Base-by-base conservation (phyloP, 805 yeast genomes). In the Kluyveromyces starmeri region DNA sequence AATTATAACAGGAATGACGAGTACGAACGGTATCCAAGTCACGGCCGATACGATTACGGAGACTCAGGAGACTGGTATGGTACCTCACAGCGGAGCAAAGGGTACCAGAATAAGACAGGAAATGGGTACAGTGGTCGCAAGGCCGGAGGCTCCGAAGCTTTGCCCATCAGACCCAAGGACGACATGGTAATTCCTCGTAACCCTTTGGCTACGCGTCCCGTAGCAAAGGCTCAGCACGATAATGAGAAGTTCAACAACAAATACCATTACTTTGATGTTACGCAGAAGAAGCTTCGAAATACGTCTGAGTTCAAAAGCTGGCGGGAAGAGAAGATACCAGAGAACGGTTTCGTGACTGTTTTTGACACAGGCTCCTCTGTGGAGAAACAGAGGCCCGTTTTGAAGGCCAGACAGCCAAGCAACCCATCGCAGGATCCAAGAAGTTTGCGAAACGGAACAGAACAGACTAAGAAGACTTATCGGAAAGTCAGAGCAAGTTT, bases 181-280 rank as follows among this genome's bases (percentile, higher is more conserved):
- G n/a, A n/a, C n/a, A 20, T 7, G 6, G 19, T 10, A 7, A 26
- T 26, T 14, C 28, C 19, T 16, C 17, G 19, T 13, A 16, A 26
- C n/a, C 28, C 28, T 7, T 16, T 9, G 14, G 17, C 19, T 14
- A 26, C 28, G 28, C 28, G 28, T 26, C 28, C 28, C 5, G 17
- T 16, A 9, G 28, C 18, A 5, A n/a, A n/a, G 5, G 28, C 28
- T 10, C 9, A 16, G 18, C 55, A 53, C 39, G 38, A 43, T 24
- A 38, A 41, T 22, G 51, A 47, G 19, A 33, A 32, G 12, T 45
- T 48, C 29, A 48, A 27, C 14, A 32, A 45, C 4, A 54, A 57
- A 28, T 52, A 47, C 31, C 60, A 57, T 34, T 57, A 57, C 36
- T 48, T 52, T 32, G 55, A 55, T 36, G 50, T 53, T 4, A 24